Conservation (phyloP, 148 eudicot species). For the Cornus suecica region DNA sequence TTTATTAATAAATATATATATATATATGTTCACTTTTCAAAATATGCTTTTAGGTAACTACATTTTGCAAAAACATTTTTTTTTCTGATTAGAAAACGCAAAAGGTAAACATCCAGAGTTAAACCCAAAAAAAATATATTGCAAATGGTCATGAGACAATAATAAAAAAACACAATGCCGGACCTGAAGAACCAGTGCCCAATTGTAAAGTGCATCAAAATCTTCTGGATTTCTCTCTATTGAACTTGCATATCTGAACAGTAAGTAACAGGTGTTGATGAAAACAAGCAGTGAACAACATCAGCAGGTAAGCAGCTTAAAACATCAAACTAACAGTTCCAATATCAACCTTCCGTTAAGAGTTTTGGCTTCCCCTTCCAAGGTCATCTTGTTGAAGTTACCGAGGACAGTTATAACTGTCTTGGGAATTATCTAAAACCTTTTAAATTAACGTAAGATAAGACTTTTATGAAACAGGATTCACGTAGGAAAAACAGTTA, state of each 20-base stretch:
- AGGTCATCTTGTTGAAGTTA: neutral
- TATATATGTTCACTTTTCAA: too few relatives aligned
- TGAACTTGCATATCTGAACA: constrained; percentile 80
- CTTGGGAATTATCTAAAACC: neutral
- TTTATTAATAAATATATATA: neutral
- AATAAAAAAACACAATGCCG: constrained; percentile 6
- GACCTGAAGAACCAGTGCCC: constrained; percentile 99
- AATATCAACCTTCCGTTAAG: neutral
- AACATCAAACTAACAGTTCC: neutral
- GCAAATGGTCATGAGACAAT: constrained; percentile 5
- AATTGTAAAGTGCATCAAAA: constrained; percentile 91
- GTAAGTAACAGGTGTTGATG: constrained; percentile 7
- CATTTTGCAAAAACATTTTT: neutral
- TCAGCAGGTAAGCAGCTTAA: neutral
- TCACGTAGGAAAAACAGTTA: neutral
- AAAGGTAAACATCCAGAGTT: neutral
- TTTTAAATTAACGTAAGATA: neutral
- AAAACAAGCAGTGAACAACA: neutral
- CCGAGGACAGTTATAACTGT: neutral
- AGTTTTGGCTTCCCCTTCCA: neutral
- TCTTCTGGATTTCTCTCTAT: constrained; percentile 80
- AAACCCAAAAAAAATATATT: neutral
- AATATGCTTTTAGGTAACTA: too few relatives aligned
- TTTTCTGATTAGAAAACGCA: neutral
- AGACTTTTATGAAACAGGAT: neutral